phyloP scores from a whole-genome alignment of 495 filamentous ascomycete species.

The Lasiosphaeria miniovina region DNA sequence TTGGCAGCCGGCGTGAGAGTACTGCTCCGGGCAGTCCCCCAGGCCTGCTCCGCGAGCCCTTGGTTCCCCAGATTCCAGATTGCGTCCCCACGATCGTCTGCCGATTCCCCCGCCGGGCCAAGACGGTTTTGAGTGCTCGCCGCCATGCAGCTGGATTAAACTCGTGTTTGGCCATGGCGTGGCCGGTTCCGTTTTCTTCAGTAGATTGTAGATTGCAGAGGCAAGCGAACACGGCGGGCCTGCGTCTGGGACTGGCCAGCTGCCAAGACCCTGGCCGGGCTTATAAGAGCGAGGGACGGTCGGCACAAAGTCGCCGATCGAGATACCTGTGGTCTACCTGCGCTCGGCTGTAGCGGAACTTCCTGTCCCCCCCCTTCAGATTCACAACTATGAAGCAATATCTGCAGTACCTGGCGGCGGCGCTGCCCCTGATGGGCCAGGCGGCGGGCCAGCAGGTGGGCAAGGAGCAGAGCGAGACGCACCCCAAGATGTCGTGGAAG shows the following conservation, averaged over 20 bases:
- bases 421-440: constrained; percentile 27
- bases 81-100: neutral
- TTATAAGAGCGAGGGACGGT: constrained; percentile 9
- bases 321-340: neutral
- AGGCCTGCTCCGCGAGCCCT: neutral
- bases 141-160: neutral
- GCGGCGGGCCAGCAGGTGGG: constrained; percentile 53
- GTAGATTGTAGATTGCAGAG: too few species aligned
- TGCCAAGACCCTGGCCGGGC: neutral
- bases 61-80: neutral
- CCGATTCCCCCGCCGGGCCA: constrained; percentile 4
- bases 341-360: neutral
- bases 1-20: neutral
- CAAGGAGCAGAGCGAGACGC: constrained; percentile 51
- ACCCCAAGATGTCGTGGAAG: constrained; percentile 59
- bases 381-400: constrained; percentile 28
- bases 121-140: neutral
- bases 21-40: constrained; percentile 1
- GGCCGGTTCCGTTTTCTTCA: too few species aligned
- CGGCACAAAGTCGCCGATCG: neutral
- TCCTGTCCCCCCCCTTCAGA: neutral
- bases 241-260: too few species aligned
- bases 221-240: too few species aligned
- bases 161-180: too few species aligned
- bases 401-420: constrained; percentile 33